These are phyloP conservation scores for Entelexis paramagnoliae DNA, from an alignment of 1,139 yeast genomes.

Conservation along the genomic window DNA sequence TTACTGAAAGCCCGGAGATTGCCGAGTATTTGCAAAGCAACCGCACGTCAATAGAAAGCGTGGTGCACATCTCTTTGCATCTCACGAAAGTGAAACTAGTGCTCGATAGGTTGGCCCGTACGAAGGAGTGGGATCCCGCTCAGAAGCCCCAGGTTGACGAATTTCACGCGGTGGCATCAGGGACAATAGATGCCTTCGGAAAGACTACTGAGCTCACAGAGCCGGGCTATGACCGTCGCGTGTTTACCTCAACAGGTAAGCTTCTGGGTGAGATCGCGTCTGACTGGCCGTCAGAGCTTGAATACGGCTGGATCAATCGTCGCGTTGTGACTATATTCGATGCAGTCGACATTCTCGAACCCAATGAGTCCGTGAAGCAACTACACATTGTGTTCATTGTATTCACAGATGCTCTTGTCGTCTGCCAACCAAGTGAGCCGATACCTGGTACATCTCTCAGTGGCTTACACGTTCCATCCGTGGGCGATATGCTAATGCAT, in stretches of 20 bases:
- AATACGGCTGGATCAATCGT: conserved; percentile 79
- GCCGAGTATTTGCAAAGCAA: conserved; percentile 32
- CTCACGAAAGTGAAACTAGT: conserved; percentile 60
- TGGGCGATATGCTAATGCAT: conserved; percentile 79
- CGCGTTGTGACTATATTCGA: conserved; percentile 78
- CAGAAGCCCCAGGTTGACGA: conserved; percentile 34
- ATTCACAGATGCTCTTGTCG: conserved; percentile 68
- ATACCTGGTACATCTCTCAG: conserved; percentile 28
- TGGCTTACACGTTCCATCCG: conserved; percentile 46
- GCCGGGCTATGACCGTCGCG: conserved; percentile 47
- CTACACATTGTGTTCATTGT: conserved; percentile 50
- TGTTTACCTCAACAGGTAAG: conserved; percentile 87
- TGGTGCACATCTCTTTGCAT: conserved; percentile 48
- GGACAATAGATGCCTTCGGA: conserved; percentile 59
- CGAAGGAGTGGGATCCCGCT: conserved; percentile 31
- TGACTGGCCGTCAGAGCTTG: conserved; percentile 79
- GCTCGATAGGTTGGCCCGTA: conserved; percentile 42
- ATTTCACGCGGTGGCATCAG: conserved; percentile 40
- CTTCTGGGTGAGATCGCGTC: conserved; percentile 71
- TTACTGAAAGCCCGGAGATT: conserved; percentile 17
- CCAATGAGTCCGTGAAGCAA: conserved; percentile 26
- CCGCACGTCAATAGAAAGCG: conserved; percentile 51
- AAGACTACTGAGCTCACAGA: conserved; percentile 36
- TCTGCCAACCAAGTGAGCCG: conserved; percentile 39
- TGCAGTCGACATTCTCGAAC: conserved; percentile 37